phyloP scores from a whole-genome alignment of 1,139 yeast genomes.

The Geotrichum reessii region DNA sequence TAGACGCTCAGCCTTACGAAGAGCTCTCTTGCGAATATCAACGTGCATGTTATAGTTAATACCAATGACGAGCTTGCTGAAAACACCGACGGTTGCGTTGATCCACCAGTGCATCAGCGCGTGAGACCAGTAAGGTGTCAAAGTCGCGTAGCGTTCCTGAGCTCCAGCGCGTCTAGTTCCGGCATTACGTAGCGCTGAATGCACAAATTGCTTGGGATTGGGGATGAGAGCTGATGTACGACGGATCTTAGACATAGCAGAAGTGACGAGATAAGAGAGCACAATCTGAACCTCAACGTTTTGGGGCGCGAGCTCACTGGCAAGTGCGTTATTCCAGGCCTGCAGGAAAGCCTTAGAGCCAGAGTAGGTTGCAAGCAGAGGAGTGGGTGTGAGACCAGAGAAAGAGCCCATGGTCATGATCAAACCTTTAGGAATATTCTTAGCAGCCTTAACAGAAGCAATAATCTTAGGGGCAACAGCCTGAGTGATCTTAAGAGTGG shows the following conservation, averaged over 20 bases:
- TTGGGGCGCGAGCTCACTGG: constrained; percentile 69
- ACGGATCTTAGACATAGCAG: constrained; percentile 92
- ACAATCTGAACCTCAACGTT: constrained; percentile 82
- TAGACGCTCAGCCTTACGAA: constrained; percentile 57
- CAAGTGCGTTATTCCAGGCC: constrained; percentile 82
- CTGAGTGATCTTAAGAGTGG: constrained; percentile 80
- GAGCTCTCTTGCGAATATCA: constrained; percentile 73
- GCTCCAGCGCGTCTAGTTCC: constrained; percentile 84
- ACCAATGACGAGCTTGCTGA: constrained; percentile 59
- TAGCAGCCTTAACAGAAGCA: constrained; percentile 43
- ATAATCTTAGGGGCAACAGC: constrained; percentile 62
- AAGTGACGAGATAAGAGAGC: constrained; percentile 86
- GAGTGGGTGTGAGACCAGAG: constrained; percentile 91
- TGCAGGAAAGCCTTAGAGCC: constrained; percentile 96
- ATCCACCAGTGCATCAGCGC: constrained; percentile 86
- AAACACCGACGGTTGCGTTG: constrained; percentile 76
- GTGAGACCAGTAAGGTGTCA: constrained; percentile 91
- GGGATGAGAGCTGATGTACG: constrained; percentile 74
- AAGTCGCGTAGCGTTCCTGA: constrained; percentile 79
- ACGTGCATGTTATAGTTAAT: constrained; percentile 73
- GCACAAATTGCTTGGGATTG: constrained; percentile 71
- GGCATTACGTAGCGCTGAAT: constrained; percentile 55
- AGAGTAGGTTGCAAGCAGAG: constrained; percentile 85
- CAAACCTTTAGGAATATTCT: constrained; percentile 46
- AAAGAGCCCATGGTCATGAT: constrained; percentile 94